Evolutionary conservation across 2,329 filamentous ascomycete genomes (phyloP).

Genomic region (Monilinia aucupariae): DNA sequence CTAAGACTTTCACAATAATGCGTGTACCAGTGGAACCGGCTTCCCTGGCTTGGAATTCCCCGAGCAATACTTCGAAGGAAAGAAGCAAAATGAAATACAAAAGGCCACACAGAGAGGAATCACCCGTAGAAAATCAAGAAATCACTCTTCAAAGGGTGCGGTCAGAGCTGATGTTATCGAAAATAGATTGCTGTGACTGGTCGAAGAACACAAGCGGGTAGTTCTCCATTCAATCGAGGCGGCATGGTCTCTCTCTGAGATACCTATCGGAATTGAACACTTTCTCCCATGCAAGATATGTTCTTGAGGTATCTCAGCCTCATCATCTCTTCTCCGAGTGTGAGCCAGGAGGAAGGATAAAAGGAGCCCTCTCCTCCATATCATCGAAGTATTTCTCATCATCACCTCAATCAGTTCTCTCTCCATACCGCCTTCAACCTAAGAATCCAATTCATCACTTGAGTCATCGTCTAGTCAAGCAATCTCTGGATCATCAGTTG

Average conservation of each 20-base stretch:
- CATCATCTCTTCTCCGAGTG: constrained; percentile 10
- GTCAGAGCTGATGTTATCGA: constrained; percentile 16
- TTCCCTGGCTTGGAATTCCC: constrained; percentile 13
- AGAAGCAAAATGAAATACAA: constrained; percentile 4
- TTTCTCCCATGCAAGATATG: constrained; percentile 2
- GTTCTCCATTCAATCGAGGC: background rate
- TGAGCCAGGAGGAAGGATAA: constrained; percentile 14
- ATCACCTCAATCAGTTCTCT: constrained; percentile 9
- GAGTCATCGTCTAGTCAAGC: background rate
- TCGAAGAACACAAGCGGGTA: constrained; percentile 9
- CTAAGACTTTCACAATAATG: constrained; percentile 13
- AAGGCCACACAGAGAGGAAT: constrained; percentile 7
- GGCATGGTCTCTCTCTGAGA: constrained; percentile 7
- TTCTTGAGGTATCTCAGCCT: constrained; percentile 12
- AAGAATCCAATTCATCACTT: background rate
- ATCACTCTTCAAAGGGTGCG: background rate
- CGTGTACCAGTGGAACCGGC: constrained; percentile 7
- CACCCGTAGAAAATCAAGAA: constrained; percentile 13
- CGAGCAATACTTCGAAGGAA: constrained; percentile 5
- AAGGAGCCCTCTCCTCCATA: constrained; percentile 12
- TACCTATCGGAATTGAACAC: constrained; percentile 10
- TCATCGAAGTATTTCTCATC: constrained; percentile 3
- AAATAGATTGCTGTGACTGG: constrained; percentile 16
- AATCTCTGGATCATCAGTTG: background rate
- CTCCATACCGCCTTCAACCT: background rate